Percentiles rank a stretch among this genome's conserved stretches.
These are phyloP conservation scores for Triangularia verruculosa DNA, from an alignment of 2,329 filamentous ascomycete species.

Conservation along the genomic window DNA sequence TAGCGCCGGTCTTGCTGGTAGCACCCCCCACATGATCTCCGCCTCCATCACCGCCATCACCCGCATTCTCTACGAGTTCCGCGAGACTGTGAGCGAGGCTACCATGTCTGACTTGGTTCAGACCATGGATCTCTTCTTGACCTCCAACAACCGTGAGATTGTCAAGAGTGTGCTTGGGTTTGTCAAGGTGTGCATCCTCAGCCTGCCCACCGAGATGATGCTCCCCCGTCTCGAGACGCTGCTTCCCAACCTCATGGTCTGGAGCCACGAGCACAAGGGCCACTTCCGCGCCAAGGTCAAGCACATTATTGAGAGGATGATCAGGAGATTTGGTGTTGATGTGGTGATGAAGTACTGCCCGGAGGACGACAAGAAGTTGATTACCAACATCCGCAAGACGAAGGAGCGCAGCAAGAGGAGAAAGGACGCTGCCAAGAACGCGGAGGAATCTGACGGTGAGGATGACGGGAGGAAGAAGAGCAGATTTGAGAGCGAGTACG, in stretches of 20 bases:
- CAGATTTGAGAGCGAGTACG: conserved; percentile 88
- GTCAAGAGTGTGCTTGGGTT: conserved; percentile 93
- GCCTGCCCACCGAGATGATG: conserved; percentile 76
- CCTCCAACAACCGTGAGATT: conserved; percentile 94
- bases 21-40: conserved; percentile 94
- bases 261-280: conserved; percentile 97
- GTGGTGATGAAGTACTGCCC: conserved; percentile 77
- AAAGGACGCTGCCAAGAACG: conserved; percentile 66
- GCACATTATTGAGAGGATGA: conserved; percentile 93
- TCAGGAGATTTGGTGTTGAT: conserved; percentile 84
- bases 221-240: conserved; percentile 71
- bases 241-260: conserved; percentile 87
- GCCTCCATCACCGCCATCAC: conserved; percentile 94
- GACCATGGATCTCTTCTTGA: conserved; percentile 94
- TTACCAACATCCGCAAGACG: conserved; percentile 92
- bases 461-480: conserved; percentile 49
- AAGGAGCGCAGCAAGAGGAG: conserved; percentile 88
- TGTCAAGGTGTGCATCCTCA: conserved; percentile 91
- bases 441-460: conserved; percentile 51
- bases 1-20: conserved; percentile 87
- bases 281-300: conserved; percentile 97
- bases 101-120: conserved; percentile 82
- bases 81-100: conserved; percentile 62
- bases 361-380: conserved; percentile 82
- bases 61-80: conserved; percentile 90